Evolutionary conservation across 139 green algal genomes (phyloP), one percentile per base, ranked within the genome.

Genomic region (Chlamydomonas applanata): DNA sequence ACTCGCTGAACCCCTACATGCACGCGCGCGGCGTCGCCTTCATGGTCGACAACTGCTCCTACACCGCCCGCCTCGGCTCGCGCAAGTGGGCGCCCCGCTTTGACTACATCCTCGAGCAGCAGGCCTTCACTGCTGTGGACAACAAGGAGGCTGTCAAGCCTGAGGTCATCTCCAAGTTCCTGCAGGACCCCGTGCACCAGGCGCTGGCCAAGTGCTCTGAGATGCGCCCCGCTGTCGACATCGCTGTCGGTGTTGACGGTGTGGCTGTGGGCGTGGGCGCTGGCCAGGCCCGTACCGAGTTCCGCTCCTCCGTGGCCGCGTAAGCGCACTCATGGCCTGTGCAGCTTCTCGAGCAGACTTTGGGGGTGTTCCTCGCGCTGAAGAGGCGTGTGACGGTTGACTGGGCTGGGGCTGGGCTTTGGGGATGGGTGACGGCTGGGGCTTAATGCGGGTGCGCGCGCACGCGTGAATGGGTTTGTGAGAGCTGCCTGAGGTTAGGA

Each of bases 31-130:
- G 96, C 59, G 96, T 99, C 4, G 95, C 96, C 24, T 99, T 99
- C 92, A 99, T 99, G 96, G 95, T 99, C 11, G 96, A 99, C 88
- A 99, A 99, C 91, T 99, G 96, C 95, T 98, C 93, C n/a, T 98
- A 97, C 90, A 99, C 96, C 56, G 96, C 96, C 9, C 93, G 96
- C 75, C 89, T 99, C 44, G 96, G 96, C 70, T 91, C 85, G 53
- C 85, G 96, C 67, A 99, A 99, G 89, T 99, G 96, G 96, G 96
- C 94, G 0, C 96, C 96, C 20, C 89, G 95, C 70, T 98, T 99
- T 78, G 94, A 99, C 88, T 99, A 99, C 90, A 94, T 96, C 78
- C 84, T 99, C 61, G 90, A 95, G 69, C 96, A 99, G 88, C 92
- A 97, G 82, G 70, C 65, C 3, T 72, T 72, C 65, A 72, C 65